Evolutionary conservation across 176 grass and related monocot genomes (phyloP).

Genomic region (Calamus simplicifolius): DNA sequence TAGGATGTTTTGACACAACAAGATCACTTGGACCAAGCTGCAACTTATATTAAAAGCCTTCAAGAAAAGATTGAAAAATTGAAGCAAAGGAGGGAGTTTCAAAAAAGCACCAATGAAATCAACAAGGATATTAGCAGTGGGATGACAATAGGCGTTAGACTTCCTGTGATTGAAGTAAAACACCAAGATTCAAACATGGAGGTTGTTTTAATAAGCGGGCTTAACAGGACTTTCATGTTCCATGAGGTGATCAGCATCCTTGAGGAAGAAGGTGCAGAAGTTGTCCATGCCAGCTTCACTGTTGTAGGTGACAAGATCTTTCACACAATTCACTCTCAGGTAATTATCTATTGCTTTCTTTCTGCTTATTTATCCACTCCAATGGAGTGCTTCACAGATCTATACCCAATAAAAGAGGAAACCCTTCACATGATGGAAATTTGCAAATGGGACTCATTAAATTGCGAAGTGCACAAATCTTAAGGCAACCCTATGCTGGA

Average conservation of each 20-base stretch:
- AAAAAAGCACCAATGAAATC: background rate
- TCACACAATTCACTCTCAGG: slow-evolving; percentile 77
- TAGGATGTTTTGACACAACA: slow-evolving; percentile 36
- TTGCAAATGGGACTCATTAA: no score
- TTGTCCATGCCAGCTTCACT: slow-evolving; percentile 75
- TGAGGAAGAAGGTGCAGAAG: slow-evolving; percentile 78
- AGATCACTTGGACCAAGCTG: slow-evolving; percentile 39
- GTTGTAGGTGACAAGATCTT: slow-evolving; percentile 61
- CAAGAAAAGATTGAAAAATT: slow-evolving; percentile 37
- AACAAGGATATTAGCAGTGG: background rate
- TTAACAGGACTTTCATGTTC: slow-evolving; percentile 34
- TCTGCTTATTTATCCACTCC: background rate
- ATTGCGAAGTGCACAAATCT: no score
- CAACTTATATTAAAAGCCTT: slow-evolving; percentile 42
- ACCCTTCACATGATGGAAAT: no score
- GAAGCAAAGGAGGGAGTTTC: slow-evolving; percentile 15
- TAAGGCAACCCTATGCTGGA: no score
- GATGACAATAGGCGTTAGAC: background rate
- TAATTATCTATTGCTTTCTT: background rate
- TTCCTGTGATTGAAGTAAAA: slow-evolving; percentile 67
- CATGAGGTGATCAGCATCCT: slow-evolving; percentile 69
- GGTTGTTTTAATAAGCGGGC: slow-evolving; percentile 52
- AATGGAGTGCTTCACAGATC: no score
- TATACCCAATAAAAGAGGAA: no score
- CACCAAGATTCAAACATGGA: slow-evolving; percentile 48